Evolutionary conservation across 805 yeast genomes (phyloP).

Genomic region (Metschnikowia baotianmanensis): DNA sequence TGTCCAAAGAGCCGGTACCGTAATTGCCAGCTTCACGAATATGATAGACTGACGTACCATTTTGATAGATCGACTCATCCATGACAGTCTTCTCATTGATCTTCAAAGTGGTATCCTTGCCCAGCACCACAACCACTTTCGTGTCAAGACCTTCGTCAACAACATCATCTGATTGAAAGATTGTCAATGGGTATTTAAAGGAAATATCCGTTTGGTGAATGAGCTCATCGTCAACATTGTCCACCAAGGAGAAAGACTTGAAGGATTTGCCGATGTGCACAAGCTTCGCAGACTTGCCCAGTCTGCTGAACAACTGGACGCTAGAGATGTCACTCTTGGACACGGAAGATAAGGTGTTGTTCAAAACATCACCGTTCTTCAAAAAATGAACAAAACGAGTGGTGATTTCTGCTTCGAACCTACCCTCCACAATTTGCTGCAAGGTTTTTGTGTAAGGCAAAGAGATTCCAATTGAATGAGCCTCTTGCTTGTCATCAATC

Average conservation of each 20-base stretch:
- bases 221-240: conserved; percentile 22
- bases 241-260: conserved; percentile 22
- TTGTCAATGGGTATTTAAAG: conserved; percentile 30
- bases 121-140: conserved; percentile 27
- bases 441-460: conserved; percentile 38
- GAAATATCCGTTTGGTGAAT: conserved; percentile 19
- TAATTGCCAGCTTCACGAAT: conserved; percentile 45
- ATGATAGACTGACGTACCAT: conserved; percentile 45
- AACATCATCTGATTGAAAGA: conserved; percentile 16
- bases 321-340: conserved; percentile 36
- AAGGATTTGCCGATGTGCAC: conserved; percentile 23
- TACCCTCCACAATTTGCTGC: conserved; percentile 39
- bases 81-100: conserved; percentile 22
- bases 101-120: conserved; percentile 14
- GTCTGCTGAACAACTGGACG: conserved; percentile 34
- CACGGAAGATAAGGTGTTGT: conserved; percentile 26
- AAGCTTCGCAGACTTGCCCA: conserved; percentile 40
- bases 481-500: conserved; percentile 21
- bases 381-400: conserved; percentile 39
- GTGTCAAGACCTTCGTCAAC: conserved; percentile 24
- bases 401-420: conserved; percentile 29
- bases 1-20: conserved; percentile 43
- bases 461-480: conserved; percentile 29
- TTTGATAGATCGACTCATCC: conserved; percentile 31
- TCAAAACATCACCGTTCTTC: conserved; percentile 34